A percentile compares a stretch with the other conserved stretches of the same genome.
Evolutionary conservation across 2,329 filamentous ascomycete species (phyloP).

Genomic region (Thermoascus crustaceus): DNA sequence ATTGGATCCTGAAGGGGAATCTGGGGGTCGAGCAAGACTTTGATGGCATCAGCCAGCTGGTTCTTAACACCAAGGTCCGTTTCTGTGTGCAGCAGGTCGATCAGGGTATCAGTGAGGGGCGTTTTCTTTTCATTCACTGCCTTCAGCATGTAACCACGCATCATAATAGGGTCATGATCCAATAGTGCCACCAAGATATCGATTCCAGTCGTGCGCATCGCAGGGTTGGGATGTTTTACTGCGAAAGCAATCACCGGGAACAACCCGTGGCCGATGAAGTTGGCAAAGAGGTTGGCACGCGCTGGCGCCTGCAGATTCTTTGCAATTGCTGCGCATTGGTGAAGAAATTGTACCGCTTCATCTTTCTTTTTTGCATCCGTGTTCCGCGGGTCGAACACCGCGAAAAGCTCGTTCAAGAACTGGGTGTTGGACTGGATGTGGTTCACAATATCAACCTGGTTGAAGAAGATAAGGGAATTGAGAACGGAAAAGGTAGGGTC

Average conservation of each 20-base stretch:
- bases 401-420: conserved; percentile 80
- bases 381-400: conserved; percentile 64
- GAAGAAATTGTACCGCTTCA: conserved; percentile 90
- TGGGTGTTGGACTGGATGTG: conserved; percentile 74
- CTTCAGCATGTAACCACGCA: conserved; percentile 85
- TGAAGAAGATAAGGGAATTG: conserved; percentile 97
- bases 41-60: conserved; percentile 90
- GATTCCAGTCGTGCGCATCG: conserved; percentile 82
- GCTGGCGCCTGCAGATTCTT: conserved; percentile 86
- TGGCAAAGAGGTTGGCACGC: conserved; percentile 74
- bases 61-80: conserved; percentile 90
- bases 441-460: conserved; percentile 95
- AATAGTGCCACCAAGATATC: conserved; percentile 91
- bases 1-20: conserved; percentile 52
- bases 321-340: conserved; percentile 88
- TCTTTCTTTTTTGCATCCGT: conserved; percentile 67
- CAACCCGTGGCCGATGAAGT: conserved; percentile 80
- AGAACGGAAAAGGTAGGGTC: conserved; percentile 96
- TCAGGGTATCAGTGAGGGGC: conserved; percentile 82
- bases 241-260: conserved; percentile 88
- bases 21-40: conserved; percentile 76
- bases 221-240: conserved; percentile 72
- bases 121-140: conserved; percentile 80
- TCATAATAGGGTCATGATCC: conserved; percentile 91
- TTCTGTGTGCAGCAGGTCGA: conserved; percentile 84